Base-by-base conservation (phyloP, 2,329 filamentous ascomycete species). In the Aspergillus eucalypticola region DNA sequence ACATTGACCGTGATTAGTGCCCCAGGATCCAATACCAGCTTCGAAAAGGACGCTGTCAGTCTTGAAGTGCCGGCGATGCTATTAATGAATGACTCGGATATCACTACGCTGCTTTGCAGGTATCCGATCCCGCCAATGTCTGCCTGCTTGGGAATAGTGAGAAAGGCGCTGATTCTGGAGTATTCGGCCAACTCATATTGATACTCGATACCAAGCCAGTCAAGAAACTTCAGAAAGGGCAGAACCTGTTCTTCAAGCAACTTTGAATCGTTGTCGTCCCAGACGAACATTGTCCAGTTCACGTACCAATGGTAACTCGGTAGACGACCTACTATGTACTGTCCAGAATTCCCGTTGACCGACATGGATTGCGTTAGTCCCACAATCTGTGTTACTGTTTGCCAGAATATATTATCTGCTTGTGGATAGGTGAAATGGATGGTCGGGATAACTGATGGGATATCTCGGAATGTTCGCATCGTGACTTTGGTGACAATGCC, bases 401-500 rank as follows among this genome's bases (percentile, higher is more conserved):
- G 10, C 29, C 27, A 51, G 17, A 38, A 32, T 5, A 6, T 7
- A 19, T 32, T 13, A n/a, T 41, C 10, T 8, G 29, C 11, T 13
- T 25, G 32, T 13, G 32, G 10, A 17, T 17, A 15, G 2, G 32
- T 38, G 29, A 41, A 25, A 7, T n/a, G 11, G 3, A 39, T n/a
- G 19, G 19, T 39, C 11, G 32, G 5, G 10, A 53, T 23, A 4
- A 77, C 62, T 25, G 77, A 61, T 1, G 73, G 73, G 5, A 73
- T 69, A 19, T 77, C 68, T 64, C 75, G 72, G 48, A 77, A 78
- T 13, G 78, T 76, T 19, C 75, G 76, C 32, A 81, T 64, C 8
- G 78, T 81, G 39, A 75, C 78, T 21, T 71, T 72, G 5, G 50
- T 48, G 25, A 59, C 52, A 29, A 61, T 19, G 2, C 60, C 60